These are phyloP conservation scores for Phytophthora melonis DNA, from an alignment of 352 stramenopile species.

Conservation along the genomic window DNA sequence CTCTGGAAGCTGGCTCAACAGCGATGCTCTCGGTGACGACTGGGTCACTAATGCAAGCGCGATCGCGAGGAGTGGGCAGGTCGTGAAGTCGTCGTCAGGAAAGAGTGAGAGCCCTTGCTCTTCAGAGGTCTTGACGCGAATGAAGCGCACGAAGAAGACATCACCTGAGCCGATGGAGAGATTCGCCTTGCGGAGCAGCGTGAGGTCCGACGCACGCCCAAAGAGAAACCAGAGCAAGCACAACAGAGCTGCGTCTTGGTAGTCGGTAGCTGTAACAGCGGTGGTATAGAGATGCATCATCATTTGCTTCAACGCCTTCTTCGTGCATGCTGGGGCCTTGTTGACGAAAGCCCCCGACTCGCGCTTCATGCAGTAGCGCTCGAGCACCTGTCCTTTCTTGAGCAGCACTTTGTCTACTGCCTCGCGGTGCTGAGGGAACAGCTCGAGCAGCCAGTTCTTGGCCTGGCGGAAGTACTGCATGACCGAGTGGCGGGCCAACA, in stretches of 20 bases:
- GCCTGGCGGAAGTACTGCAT: conserved; percentile 32
- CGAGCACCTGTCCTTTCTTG: conserved; percentile 26
- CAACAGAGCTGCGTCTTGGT: conserved; percentile 31
- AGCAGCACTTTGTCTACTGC: conserved; percentile 13
- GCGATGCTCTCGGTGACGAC: background rate
- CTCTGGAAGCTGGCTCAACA: background rate
- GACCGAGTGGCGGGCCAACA: conserved; percentile 20
- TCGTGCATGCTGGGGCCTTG: conserved; percentile 17
- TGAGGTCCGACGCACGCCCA: background rate
- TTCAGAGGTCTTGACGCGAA: conserved; percentile 9
- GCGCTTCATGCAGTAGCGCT: conserved; percentile 19
- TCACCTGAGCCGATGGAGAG: background rate
- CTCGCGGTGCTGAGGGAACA: conserved; percentile 15
- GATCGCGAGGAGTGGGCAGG: conserved; percentile 15
- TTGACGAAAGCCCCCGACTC: conserved; percentile 11
- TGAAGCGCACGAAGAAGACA: conserved; percentile 2
- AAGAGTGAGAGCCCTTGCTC: conserved; percentile 9
- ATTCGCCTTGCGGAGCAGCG: background rate
- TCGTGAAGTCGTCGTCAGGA: background rate
- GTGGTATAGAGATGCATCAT: conserved; percentile 21
- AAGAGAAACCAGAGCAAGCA: conserved; percentile 34
- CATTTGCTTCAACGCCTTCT: conserved; percentile 14
- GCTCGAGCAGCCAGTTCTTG: conserved; percentile 31
- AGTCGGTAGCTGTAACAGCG: conserved; percentile 5
- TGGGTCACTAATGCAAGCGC: background rate